These are phyloP conservation scores for Aleurites moluccanus DNA, from an alignment of 441 rosid genomes.

Conservation along the genomic window DNA sequence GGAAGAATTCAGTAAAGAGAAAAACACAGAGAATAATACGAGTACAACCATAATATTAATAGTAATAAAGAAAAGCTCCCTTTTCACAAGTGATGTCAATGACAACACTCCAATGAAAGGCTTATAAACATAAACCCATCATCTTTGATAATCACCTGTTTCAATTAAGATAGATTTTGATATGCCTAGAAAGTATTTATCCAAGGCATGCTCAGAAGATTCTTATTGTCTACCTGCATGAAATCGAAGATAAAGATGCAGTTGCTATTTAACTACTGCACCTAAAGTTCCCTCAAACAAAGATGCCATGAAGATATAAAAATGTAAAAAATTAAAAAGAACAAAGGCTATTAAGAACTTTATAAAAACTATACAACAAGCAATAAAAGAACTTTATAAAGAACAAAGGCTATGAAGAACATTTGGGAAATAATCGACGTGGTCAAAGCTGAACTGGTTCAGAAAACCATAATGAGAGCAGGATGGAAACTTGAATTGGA, in stretches of 20 bases:
- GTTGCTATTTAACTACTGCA: constrained; percentile 23
- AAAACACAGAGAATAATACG: background rate
- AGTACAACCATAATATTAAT: background rate
- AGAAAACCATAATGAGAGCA: constrained; percentile 24
- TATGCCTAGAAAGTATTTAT: constrained; percentile 18
- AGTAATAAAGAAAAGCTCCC: constrained; percentile 1
- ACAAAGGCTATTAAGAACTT: constrained; percentile 26
- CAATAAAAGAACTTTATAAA: no score
- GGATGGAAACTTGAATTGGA: constrained; percentile 16
- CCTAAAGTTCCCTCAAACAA: constrained; percentile 12
- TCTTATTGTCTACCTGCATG: constrained; percentile 25
- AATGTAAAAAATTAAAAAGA: constrained; percentile 30
- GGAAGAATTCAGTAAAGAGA: background rate
- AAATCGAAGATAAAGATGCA: constrained; percentile 25
- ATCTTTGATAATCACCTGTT: constrained; percentile 11
- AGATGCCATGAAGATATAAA: constrained; percentile 20
- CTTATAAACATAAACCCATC: background rate
- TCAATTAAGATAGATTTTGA: constrained; percentile 19
- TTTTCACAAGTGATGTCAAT: background rate
- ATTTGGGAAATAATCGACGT: constrained; percentile 18
- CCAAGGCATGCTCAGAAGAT: constrained; percentile 22
- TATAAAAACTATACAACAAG: constrained; percentile 37
- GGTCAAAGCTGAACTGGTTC: constrained; percentile 30
- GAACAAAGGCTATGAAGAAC: no score
- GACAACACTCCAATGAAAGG: background rate